These are phyloP conservation scores for Albugo laibachii DNA, from an alignment of 352 stramenopile genomes.

Conservation along the genomic window DNA sequence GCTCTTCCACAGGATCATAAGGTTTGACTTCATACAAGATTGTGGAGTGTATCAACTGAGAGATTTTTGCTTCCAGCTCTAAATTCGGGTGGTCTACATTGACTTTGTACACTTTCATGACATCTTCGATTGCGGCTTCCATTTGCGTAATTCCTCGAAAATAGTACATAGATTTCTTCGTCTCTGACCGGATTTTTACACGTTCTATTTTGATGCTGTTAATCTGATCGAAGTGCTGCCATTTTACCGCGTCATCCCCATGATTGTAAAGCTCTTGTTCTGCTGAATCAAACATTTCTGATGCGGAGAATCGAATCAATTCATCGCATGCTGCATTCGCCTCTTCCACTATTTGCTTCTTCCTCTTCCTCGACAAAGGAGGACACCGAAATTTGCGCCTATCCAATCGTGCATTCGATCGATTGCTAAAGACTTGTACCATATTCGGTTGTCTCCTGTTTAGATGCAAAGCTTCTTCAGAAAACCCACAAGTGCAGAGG, in stretches of 20 bases:
- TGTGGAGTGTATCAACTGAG: constrained; percentile 54
- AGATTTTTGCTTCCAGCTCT: constrained; percentile 49
- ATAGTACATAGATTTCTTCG: constrained; percentile 34
- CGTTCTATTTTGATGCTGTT: constrained; percentile 56
- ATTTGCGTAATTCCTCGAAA: constrained; percentile 48
- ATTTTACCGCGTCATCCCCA: constrained; percentile 26
- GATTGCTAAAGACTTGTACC: too few species aligned
- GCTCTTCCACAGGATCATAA: constrained; percentile 24
- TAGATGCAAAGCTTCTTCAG: too few species aligned
- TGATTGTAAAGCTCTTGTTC: constrained; percentile 11
- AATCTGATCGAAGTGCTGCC: constrained; percentile 52
- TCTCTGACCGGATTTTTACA: constrained; percentile 30
- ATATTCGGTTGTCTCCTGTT: too few species aligned
- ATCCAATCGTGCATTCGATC: too few species aligned
- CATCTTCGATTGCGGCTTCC: constrained; percentile 38
- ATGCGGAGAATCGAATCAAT: constrained; percentile 45
- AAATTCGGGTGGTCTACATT: constrained; percentile 53
- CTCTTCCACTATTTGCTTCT: constrained; percentile 46
- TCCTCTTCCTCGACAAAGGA: constrained; percentile 29
- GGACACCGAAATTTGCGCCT: constrained; percentile 34
- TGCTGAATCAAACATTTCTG: constrained; percentile 22
- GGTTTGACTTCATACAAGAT: constrained; percentile 57
- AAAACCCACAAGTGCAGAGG: too few species aligned
- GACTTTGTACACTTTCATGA: constrained; percentile 56
- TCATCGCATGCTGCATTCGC: constrained; percentile 60